phyloP scores from a whole-genome alignment of 164 flowering plant genomes.

The Tetracentron sinense region DNA sequence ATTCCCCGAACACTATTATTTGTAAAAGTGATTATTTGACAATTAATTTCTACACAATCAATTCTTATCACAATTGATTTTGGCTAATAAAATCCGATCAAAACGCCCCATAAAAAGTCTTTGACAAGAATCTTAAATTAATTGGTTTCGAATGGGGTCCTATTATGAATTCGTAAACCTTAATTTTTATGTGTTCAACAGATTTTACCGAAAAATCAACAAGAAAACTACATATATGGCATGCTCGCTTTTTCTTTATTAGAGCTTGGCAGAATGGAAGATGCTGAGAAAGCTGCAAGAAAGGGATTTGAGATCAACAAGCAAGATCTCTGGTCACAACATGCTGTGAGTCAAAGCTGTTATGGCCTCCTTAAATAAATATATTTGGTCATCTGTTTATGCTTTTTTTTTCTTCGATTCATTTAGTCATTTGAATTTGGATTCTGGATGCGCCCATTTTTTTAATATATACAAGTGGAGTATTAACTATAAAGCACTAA shows the following conservation, averaged over 20 bases:
- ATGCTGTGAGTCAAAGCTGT: slow-evolving; percentile 57
- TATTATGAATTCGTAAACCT: not conserved
- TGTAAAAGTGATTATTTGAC: too few species aligned
- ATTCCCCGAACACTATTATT: too few species aligned
- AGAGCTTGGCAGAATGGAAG: slow-evolving; percentile 71
- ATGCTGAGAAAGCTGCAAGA: slow-evolving; percentile 79
- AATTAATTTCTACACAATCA: too few species aligned
- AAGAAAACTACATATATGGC: slow-evolving; percentile 67
- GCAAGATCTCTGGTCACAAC: slow-evolving; percentile 83
- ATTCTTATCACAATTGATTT: too few species aligned
- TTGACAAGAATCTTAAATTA: not conserved
- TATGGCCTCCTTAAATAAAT: too few species aligned
- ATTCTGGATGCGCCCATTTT: too few species aligned
- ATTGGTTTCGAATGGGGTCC: not conserved
- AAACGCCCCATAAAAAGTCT: slow-evolving; percentile 1
- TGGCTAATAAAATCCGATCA: too few species aligned
- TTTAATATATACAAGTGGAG: too few species aligned
- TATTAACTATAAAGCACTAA: too few species aligned
- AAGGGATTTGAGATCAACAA: slow-evolving; percentile 69
- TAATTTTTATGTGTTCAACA: slow-evolving; percentile 21
- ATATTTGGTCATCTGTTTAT: too few species aligned
- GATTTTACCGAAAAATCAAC: slow-evolving; percentile 62
- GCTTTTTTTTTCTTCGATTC: too few species aligned
- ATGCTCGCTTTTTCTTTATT: slow-evolving; percentile 86
- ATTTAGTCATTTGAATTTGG: too few species aligned